These are phyloP conservation scores for Rehmannia glutinosa DNA, from an alignment of 257 asterid genomes.

Conservation along the genomic window DNA sequence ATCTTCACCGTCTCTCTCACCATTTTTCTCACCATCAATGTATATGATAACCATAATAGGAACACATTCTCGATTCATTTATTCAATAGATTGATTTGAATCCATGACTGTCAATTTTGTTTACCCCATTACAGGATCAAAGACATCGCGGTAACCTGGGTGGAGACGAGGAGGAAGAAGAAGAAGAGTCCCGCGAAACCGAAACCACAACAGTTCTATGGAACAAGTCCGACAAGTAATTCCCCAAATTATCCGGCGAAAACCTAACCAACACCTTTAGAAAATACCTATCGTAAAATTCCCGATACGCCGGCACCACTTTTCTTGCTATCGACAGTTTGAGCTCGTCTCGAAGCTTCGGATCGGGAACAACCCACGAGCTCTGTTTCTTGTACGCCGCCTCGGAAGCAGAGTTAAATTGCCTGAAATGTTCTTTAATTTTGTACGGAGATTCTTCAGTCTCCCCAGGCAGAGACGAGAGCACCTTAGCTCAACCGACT, in stretches of 20 bases:
- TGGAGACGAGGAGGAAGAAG: constrained; percentile 12
- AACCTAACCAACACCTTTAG: constrained; percentile 41
- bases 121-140: constrained; percentile 13
- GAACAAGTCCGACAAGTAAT: constrained; percentile 57
- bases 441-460: constrained; percentile 23
- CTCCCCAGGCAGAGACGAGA: constrained; percentile 42
- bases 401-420: constrained; percentile 47
- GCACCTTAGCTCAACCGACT: constrained; percentile 49
- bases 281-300: constrained; percentile 42
- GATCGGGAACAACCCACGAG: constrained; percentile 50
- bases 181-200: constrained; percentile 25
- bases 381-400: constrained; percentile 48
- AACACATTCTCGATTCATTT: no score
- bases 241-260: constrained; percentile 66
- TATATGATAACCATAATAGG: no score
- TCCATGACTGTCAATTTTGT: no score
- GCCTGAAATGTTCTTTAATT: constrained; percentile 35
- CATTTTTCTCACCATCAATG: no score
- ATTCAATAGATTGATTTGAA: no score
- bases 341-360: constrained; percentile 57
- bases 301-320: constrained; percentile 49
- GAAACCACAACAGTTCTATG: constrained; percentile 22
- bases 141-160: constrained; percentile 35
- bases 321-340: constrained; percentile 49
- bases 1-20: no score